These are phyloP conservation scores for Euclidium syriacum DNA, from an alignment of 345 rosid species.

Conservation along the genomic window DNA sequence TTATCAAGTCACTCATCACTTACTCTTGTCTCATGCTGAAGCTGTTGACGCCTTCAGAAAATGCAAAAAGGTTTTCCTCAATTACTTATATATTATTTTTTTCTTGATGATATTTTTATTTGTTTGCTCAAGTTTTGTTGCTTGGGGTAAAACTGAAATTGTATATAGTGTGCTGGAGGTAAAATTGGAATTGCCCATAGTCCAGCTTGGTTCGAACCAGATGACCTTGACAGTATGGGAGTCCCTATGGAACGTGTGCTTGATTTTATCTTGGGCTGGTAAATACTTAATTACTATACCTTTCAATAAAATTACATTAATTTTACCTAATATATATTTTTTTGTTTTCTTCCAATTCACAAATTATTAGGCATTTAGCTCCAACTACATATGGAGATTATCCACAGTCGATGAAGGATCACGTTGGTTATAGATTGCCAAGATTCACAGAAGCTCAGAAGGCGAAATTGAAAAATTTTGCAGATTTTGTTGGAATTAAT, in stretches of 20 bases:
- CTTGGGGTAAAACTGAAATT: not conserved
- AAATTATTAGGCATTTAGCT: conserved; percentile 33
- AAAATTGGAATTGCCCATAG: conserved; percentile 34
- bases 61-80: conserved; percentile 28
- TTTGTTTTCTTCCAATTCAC: too few relatives aligned
- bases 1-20: conserved; percentile 30
- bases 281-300: not conserved
- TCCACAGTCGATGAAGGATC: conserved; percentile 38
- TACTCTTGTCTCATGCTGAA: conserved; percentile 24
- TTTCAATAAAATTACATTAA: not conserved
- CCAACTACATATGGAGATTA: conserved; percentile 47
- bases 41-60: conserved; percentile 14
- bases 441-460: conserved; percentile 35
- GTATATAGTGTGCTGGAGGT: conserved; percentile 25
- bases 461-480: conserved; percentile 25
- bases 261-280: conserved; percentile 36
- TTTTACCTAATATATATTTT: too few relatives aligned
- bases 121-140: not conserved
- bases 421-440: conserved; percentile 40
- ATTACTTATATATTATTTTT: not conserved
- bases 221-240: conserved; percentile 6
- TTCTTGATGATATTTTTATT: not conserved
- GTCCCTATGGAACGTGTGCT: conserved; percentile 26
- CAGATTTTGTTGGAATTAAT: conserved; percentile 47
- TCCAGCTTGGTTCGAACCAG: conserved; percentile 36